Evolutionary conservation across 2,329 filamentous ascomycete genomes (phyloP), one percentile per base, ranked within the genome.

Genomic region (Spiromastix sp.): DNA sequence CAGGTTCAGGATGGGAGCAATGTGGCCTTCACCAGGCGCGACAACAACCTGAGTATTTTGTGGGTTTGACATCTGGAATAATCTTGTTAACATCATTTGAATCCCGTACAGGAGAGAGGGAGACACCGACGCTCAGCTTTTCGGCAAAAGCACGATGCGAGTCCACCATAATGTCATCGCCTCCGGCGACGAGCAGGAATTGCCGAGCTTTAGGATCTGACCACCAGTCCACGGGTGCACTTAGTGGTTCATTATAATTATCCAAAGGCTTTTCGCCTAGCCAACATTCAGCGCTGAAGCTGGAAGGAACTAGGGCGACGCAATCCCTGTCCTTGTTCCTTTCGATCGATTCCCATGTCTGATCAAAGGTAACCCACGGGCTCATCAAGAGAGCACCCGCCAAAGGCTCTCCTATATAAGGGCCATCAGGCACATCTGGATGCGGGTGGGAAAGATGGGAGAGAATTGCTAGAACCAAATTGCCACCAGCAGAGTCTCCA

Each of bases 101-200:
- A 34, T n/a, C n/a, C n/a, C n/a, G n/a, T n/a, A n/a, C 9, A 22
- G 22, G 18, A 18, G 24, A 10, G 13, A 16, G 9, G n/a, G n/a
- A 48, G 42, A 58, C 57, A 4, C 60, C 60, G 19, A 58, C 54
- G 43, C 61, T 59, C 17, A 77, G 57, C 37, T 62, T 68, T 30
- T 54, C 50, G 15, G 57, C 60, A 42, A 76, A 67, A 12, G 65
- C 61, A 31, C 62, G 48, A 32, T 79, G 75, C 10, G 67, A 61
- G 42, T 77, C 74, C 22, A 74, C 53, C 17, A 79, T 41, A 11
- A 76, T 57, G 54, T 79, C 75, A 32, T 69, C 64, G 1, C 59
- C 66, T 1, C 75, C 76, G 2, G 59, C 70, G 42, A 68, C 66
- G 4, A 79, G 59, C 16, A 76, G 46, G 1, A 77, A 56, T 26